Percentiles rank a stretch among this genome's conserved stretches.
phyloP scores from a whole-genome alignment of 352 stramenopile species.

The Aphanomyces cochlioides region DNA sequence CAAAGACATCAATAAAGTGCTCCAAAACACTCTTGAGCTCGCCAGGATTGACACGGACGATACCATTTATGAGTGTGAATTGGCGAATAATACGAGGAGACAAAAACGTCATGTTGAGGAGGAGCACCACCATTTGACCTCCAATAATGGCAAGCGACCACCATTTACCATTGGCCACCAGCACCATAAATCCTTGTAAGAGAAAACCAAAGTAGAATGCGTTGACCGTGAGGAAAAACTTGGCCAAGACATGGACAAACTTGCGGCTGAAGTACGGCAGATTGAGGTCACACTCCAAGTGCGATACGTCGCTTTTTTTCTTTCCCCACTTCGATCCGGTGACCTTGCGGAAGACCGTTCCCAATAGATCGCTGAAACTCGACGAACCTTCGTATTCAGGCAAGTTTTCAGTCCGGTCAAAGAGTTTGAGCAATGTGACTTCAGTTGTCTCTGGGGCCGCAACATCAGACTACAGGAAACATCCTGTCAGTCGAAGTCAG shows the following conservation, averaged over 20 bases:
- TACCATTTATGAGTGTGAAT: constrained; percentile 14
- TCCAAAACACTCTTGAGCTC: constrained; percentile 19
- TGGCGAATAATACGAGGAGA: constrained; percentile 5
- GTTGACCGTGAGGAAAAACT: constrained; percentile 23
- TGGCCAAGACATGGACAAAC: constrained; percentile 20
- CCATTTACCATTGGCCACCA: background rate
- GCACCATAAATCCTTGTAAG: constrained; percentile 14
- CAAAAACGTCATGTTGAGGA: constrained; percentile 16
- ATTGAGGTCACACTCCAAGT: constrained; percentile 12
- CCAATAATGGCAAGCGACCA: constrained; percentile 4
- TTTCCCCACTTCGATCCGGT: constrained; percentile 7
- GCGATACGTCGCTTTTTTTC: background rate
- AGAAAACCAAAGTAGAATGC: constrained; percentile 18
- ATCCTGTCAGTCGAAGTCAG: background rate
- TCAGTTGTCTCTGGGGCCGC: constrained; percentile 2
- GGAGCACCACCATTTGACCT: background rate
- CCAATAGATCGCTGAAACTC: constrained; percentile 14
- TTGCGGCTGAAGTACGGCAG: constrained; percentile 25
- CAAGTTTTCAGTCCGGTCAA: constrained; percentile 6
- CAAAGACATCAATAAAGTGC: constrained; percentile 18
- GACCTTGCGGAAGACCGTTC: constrained; percentile 22
- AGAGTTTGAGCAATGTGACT: constrained; percentile 7
- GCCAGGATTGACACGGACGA: constrained; percentile 18
- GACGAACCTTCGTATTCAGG: constrained; percentile 8
- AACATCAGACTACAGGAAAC: background rate